These are phyloP conservation scores for Aspergillus bridgeri DNA, from an alignment of 495 filamentous ascomycete genomes.

Conservation along the genomic window DNA sequence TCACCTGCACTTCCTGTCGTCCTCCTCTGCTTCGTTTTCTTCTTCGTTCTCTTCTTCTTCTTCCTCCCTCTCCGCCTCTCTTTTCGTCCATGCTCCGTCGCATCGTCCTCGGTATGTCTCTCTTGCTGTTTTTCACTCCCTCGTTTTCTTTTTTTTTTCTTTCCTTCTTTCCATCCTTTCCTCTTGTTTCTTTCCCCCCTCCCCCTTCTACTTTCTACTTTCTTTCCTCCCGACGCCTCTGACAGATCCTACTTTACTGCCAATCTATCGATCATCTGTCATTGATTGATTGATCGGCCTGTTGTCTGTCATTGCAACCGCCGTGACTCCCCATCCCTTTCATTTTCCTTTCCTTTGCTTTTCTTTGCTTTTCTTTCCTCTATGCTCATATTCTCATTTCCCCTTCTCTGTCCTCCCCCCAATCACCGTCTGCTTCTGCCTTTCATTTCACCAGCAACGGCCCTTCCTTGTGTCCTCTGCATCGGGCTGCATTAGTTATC, in stretches of 20 bases:
- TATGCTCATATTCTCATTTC: no score
- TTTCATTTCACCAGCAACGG: background rate
- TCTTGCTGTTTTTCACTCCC: background rate
- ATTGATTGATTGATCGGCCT: no score
- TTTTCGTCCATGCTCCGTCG: background rate
- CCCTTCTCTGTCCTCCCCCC: background rate
- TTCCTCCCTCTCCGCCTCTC: background rate
- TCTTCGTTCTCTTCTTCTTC: background rate
- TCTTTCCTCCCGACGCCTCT: no score
- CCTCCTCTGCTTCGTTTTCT: no score
- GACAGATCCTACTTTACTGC: no score
- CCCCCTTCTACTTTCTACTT: background rate
- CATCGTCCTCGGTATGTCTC: background rate
- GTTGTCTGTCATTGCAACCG: background rate
- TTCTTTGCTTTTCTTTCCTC: slow-evolving; percentile 4
- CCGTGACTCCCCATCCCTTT: background rate
- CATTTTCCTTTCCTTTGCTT: background rate
- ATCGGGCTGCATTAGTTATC: background rate
- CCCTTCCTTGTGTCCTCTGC: background rate
- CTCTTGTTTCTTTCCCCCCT: background rate
- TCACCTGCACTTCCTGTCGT: no score
- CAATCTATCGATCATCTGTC: no score
- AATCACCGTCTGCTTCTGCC: background rate
- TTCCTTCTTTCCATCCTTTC: slow-evolving; percentile 4
- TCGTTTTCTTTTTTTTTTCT: background rate